These are phyloP conservation scores for Penicillium sp. DNA, from an alignment of 2,329 filamentous ascomycete genomes.

Conservation along the genomic window DNA sequence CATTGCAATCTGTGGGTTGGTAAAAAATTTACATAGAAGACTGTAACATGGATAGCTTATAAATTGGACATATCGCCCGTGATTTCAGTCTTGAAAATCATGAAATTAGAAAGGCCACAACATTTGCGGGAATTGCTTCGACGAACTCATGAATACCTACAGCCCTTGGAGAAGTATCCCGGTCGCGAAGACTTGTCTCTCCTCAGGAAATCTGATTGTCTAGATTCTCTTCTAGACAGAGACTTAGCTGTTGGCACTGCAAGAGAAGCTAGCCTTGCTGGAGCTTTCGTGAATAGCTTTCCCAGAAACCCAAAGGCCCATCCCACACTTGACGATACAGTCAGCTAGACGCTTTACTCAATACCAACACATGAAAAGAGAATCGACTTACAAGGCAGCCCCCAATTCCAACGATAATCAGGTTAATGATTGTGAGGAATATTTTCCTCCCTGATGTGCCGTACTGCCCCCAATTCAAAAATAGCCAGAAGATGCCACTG, in stretches of 20 bases:
- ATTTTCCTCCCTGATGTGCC: not conserved
- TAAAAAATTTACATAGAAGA: no score
- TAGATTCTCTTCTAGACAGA: no score
- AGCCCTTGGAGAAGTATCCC: no score
- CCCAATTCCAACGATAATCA: not conserved
- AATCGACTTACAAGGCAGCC: not conserved
- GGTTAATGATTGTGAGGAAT: not conserved
- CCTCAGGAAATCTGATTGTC: not conserved
- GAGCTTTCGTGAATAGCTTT: slow-evolving; percentile 18
- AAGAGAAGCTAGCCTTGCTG: slow-evolving; percentile 16
- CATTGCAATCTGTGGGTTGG: no score
- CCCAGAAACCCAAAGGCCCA: slow-evolving; percentile 21
- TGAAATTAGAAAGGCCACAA: no score
- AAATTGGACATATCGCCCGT: no score
- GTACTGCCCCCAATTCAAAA: slow-evolving; percentile 36
- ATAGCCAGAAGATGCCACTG: slow-evolving; percentile 39
- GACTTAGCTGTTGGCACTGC: not conserved
- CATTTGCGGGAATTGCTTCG: no score
- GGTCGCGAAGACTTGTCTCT: no score
- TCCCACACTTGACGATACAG: slow-evolving; percentile 8
- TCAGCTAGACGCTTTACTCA: not conserved
- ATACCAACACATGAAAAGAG: not conserved
- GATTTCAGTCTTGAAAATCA: no score
- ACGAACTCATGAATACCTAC: no score
- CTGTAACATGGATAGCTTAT: no score